Evolutionary conservation across 805 yeast genomes (phyloP), one percentile per base, ranked within the genome.

Genomic region (Phaffomyces opuntiae): DNA sequence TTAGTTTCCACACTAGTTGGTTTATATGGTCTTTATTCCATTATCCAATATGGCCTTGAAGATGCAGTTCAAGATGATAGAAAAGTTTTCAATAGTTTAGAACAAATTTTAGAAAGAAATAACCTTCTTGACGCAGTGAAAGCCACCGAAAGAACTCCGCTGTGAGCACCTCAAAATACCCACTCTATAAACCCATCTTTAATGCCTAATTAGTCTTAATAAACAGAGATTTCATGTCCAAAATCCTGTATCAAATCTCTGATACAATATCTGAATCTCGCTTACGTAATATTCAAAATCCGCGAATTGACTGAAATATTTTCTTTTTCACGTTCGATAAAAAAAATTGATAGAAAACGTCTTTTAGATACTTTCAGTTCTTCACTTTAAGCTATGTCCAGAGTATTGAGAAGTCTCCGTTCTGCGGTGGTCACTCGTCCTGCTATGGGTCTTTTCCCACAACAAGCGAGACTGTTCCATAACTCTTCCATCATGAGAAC

Each of bases 21-120:
- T 1, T 24, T 83, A 3, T 76, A 68, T 52, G 93, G 93, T 3
- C 57, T 84, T 9, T 70, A 59, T 44, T 67, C 82, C 4, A 82
- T 85, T 45, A 73, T 76, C 48, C 69, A 69, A 42, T 85, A 76
- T 59, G 91, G 91, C 14, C 70, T 83, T 63, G 78, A 75, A 43
- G 90, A 83, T 55, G 70, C 79, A 21, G 66, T 69, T 43, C 66
- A 68, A 31, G 78, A 76, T 45, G 77, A 78, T 48, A 69, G 70
- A 37, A 70, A 53, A 17, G 63, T 69, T 4, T 63, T 62, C 44
- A 46, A 64, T 32, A 68, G 63, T n/a, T 64, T 77, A 55, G 68
- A 63, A 35, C 42, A 48, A 12, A 60, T 68, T 6, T 52, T 70
- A 42, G 56, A 54, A 21, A 56, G 59, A 19, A 51, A 66, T 43